Conservation (phyloP, 73 alveolate species). For the Stentor roeselii region DNA sequence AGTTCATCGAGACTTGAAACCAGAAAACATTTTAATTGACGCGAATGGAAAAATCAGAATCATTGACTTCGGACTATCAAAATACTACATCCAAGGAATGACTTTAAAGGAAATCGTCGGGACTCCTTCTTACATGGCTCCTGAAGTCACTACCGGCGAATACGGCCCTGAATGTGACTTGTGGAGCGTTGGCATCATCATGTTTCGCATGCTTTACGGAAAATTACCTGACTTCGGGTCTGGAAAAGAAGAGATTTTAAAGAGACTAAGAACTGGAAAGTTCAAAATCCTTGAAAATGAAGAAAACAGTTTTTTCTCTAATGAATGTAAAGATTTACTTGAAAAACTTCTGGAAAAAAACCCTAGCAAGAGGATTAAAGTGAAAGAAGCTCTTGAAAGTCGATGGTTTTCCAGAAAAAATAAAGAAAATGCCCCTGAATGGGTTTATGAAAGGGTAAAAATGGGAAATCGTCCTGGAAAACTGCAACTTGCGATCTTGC, state of each 20-base stretch:
- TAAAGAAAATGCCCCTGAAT: too few relatives aligned
- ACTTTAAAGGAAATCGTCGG: slow-evolving; percentile 24
- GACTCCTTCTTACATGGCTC: slow-evolving; percentile 34
- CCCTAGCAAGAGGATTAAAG: background rate
- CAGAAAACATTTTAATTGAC: background rate
- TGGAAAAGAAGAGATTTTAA: background rate
- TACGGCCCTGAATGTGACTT: slow-evolving; percentile 62
- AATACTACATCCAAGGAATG: background rate
- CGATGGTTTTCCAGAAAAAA: background rate
- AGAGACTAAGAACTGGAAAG: background rate
- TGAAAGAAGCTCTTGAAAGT: background rate
- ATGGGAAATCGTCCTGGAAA: too few relatives aligned
- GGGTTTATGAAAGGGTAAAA: too few relatives aligned
- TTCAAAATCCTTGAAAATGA: background rate
- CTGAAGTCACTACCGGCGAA: slow-evolving; percentile 41
- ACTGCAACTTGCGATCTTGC: too few relatives aligned
- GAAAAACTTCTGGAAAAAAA: background rate
- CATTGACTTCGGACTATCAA: background rate
- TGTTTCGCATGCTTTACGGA: background rate
- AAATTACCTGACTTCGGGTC: background rate
- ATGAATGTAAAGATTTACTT: background rate
- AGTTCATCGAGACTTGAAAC: background rate
- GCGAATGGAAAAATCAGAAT: background rate
- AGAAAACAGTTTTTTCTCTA: background rate
- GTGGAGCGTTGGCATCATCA: slow-evolving; percentile 40